Conservation (phyloP, 805 yeast species). For the Saccharomyces eubayanus region DNA sequence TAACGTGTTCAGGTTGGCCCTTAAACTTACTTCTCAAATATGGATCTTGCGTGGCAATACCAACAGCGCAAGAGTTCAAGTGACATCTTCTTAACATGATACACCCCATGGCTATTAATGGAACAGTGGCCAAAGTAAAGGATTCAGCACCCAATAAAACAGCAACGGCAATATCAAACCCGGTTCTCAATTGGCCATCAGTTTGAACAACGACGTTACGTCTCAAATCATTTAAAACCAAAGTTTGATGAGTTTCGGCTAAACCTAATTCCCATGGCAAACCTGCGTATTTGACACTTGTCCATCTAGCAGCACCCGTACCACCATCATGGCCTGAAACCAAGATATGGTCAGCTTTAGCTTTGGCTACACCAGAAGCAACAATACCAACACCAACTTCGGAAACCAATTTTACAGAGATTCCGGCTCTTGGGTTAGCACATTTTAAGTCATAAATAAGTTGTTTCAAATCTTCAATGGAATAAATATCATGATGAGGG, state of each 20-base stretch:
- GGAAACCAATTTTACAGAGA: conserved; percentile 91
- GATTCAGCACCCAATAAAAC: conserved; percentile 96
- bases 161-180: conserved; percentile 94
- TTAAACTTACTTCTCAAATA: conserved; percentile 81
- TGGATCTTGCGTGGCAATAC: conserved; percentile 98
- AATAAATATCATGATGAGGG: conserved; percentile 96
- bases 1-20: conserved; percentile 98
- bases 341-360: conserved; percentile 93
- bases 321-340: conserved; percentile 99
- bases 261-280: conserved; percentile 98
- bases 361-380: conserved; percentile 98
- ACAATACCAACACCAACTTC: conserved; percentile 99
- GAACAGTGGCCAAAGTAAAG: conserved; percentile 97
- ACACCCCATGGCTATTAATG: conserved; percentile 95
- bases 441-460: conserved; percentile 93
- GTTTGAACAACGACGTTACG: conserved; percentile 94
- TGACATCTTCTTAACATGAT: conserved; percentile 95
- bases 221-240: conserved; percentile 90
- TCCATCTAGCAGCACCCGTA: conserved; percentile 98
- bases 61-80: conserved; percentile 91
- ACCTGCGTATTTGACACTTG: conserved; percentile 95
- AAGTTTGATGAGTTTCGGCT: conserved; percentile 96
- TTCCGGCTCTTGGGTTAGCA: conserved; percentile 93
- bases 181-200: conserved; percentile 97
- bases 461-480: conserved; percentile 96